Base-by-base conservation (phyloP, 2,329 filamentous ascomycete genomes). In the Exophiala xenobiotica region DNA sequence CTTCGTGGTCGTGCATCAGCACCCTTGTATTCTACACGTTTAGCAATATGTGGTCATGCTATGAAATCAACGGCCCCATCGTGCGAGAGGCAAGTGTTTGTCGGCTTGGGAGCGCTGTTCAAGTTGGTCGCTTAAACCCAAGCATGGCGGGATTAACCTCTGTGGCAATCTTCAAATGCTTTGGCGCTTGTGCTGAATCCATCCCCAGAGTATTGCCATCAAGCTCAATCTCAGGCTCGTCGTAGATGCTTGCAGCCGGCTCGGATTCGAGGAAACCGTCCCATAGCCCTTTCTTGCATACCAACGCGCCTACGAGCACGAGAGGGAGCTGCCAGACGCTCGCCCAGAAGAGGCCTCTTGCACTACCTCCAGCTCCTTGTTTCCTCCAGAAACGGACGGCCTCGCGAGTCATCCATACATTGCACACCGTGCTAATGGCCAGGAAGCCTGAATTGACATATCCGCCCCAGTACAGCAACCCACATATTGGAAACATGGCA, bases 281-380 rank as follows among this genome's bases (percentile, higher is more conserved):
- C 90, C 89, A 93, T 71, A 96, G 79, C 0, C 91, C 92, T 73
- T 90, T 95, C 79, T 99, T 99, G 70, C 95, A 89, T 49, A 87
- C 81, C 70, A 97, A 85, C 2, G 90, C 92, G 54, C 96, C 75
- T 40, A 96, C 90, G 77, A 99, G 83, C 35, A 97, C 79, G 20
- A 86, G 87, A 0, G 93, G 93, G 41, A 99, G 70, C 72, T 96
- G 91, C 93, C 92, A 97, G 7, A 99, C 90, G 68, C 90, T 96
- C 1, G 93, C 91, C 93, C 93, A 99, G 70, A 99, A 99, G 46
- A 99, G 70, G 0, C 86, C 85, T 49, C 90, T 80, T 2, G 93
- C 91, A 14, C 81, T 89, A 2, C 91, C 91, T 61, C 85, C 84
- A 56, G 86, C 80, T 9, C 92, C 92, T 63, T 90, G 82, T 22